Evolutionary conservation across 2,329 filamentous ascomycete genomes (phyloP), one percentile per base, ranked within the genome.

Genomic region (Didymella exigua): DNA sequence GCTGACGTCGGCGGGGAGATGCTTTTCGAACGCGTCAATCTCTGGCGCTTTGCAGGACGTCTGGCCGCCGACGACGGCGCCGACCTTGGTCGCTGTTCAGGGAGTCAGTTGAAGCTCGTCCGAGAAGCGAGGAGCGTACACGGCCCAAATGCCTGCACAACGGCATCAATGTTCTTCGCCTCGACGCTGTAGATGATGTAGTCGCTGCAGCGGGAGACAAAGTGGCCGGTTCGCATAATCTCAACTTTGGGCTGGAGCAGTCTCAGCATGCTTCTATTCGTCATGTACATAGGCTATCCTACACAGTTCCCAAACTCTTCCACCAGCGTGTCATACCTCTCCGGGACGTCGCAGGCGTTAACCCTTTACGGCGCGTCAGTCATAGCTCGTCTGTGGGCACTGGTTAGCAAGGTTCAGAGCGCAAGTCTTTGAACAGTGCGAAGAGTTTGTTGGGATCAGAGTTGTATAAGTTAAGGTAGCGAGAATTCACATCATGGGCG

Each of bases 121-220:
- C 40, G 41, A 45, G 31, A 37, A 19, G 37, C 34, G 54, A 49
- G 54, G 48, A 26, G 49, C 88, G 81, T 91, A 96, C 92, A 97
- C 67, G 93, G 93, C 61, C 93, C 95, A 76, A 91, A 99, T 69
- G 89, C 82, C 60, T 88, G 89, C 69, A 97, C 95, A 67, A 97
- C 90, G 64, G 84, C 84, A 73, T 91, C 89, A 76, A 99, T 96
- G 63, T 88, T 85, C 68, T 92, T 91, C 59, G 95, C 95, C 78
- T 98, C 93, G 76, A 99, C 95, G 77, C 90, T 96, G 84, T 99
- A 99, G 74, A 99, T 92, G 79, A 97, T 96, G 77, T 93, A 98
- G 83, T 98, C 93, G 87, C 93, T 97, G 77, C 88, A 87, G 78
- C 95, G 88, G 67, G 95, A 97, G 68, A 99, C 95, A 75, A 93